Evolutionary conservation across 805 yeast species (phyloP), one percentile per base, ranked within the genome.

Genomic region (Wickerhamomyces chaumierensis): DNA sequence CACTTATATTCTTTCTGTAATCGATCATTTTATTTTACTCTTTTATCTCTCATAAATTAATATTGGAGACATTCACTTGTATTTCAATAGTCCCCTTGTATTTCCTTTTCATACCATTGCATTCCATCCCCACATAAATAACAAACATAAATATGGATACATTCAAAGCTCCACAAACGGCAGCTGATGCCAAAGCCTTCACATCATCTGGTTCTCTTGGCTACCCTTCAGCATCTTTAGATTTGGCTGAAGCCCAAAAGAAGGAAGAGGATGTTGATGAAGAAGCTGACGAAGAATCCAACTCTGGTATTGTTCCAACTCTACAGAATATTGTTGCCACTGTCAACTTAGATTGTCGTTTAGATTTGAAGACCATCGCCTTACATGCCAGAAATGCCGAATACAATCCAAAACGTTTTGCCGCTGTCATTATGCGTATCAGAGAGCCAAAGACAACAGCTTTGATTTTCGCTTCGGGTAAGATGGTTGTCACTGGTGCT

Each of bases 401-500:
- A 61, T 92, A 92, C 65, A 92, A 92, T 55, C 98, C 98, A 37
- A 86, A 83, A 59, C 94, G 98, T 68, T 92, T 92, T 68, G 98
- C 98, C 13, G 98, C 98, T 42, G 98, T 92, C 36, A 92, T 92
- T 51, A 92, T 92, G 98, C 84, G 98, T 71, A 92, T 92, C 51
- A 77, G 98, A 63, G 98, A 92, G 60, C 98, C 98, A 15, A 92
- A 92, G 61, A 92, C 98, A 1, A 92, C 98, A 2, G 97, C 98
- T 0, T 70, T 92, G 49, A 92, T 92, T 48, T 92, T 92, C 61
- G 98, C 98, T 2, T 87, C 96, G 2, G 98, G 98, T 55, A 92
- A 92, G 62, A 92, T 92, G 98, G 98, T 92, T 49, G 98, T 92
- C 14, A 92, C 97, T 23, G 98, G 98, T 74, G 98, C 98, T 18